These are phyloP conservation scores for Stylonectria norvegica DNA, from an alignment of 2,329 filamentous ascomycete species.

Conservation along the genomic window DNA sequence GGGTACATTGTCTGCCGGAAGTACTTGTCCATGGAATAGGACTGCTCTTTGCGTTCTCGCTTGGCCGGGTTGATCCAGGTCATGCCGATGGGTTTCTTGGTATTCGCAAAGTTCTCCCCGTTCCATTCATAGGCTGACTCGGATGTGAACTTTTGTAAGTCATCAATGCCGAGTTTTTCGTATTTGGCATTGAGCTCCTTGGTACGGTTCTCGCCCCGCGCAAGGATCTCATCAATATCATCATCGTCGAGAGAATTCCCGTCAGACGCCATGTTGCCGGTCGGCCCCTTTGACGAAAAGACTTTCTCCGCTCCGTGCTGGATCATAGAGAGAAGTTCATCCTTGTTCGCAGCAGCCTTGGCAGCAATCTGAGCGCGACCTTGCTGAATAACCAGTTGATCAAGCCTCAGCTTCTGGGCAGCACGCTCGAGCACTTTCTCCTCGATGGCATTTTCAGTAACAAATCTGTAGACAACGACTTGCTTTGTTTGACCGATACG, in stretches of 20 bases:
- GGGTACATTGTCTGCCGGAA: slow-evolving; percentile 84
- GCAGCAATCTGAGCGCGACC: slow-evolving; percentile 86
- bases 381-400: slow-evolving; percentile 97
- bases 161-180: slow-evolving; percentile 93
- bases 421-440: slow-evolving; percentile 97
- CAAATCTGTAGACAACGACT: slow-evolving; percentile 92
- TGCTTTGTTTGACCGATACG: slow-evolving; percentile 99
- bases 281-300: slow-evolving; percentile 70
- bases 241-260: slow-evolving; percentile 70
- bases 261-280: slow-evolving; percentile 57
- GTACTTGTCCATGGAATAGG: slow-evolving; percentile 98
- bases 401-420: slow-evolving; percentile 91
- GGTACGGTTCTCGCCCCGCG: slow-evolving; percentile 82
- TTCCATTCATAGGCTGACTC: slow-evolving; percentile 99
- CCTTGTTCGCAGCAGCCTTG: slow-evolving; percentile 91
- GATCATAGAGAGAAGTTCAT: slow-evolving; percentile 96
- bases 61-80: slow-evolving; percentile 98
- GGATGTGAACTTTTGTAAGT: slow-evolving; percentile 94
- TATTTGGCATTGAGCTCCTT: slow-evolving; percentile 90
- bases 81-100: slow-evolving; percentile 87
- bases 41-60: slow-evolving; percentile 96
- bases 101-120: slow-evolving; percentile 87
- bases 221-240: slow-evolving; percentile 85
- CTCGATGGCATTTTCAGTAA: slow-evolving; percentile 97
- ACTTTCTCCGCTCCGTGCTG: slow-evolving; percentile 97